Base-by-base conservation (phyloP, 1,284 basidiomycete species). In the Stygiomarasmius scandens region DNA sequence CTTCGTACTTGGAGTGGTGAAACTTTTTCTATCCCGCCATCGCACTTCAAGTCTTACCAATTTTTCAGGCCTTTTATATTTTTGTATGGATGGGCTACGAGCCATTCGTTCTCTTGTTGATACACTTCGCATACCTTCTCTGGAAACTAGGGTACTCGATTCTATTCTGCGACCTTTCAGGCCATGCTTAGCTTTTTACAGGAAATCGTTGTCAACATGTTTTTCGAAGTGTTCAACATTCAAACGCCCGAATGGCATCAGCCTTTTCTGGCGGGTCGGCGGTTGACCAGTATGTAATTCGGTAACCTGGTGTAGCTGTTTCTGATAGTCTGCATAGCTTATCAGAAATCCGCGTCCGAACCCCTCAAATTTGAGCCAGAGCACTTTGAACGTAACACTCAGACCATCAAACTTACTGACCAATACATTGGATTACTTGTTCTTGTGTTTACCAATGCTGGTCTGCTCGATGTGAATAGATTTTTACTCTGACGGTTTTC, bases 381-480 rank as follows among this genome's bases (percentile, higher is more conserved):
- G 60, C 54, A 74, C 60, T 59, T 69, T 14, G 85, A 85, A 56
- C 81, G 82, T 62, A 71, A 77, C 6, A 75, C 83, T 41, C 84
- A 88, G 62, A 80, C 83, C 9, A 74, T 95, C 41, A 96, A 92
- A 64, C 74, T 98, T 5, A 90, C 95, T 2, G 95, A 98, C 67
- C 96, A 99, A 67, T 99, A 95, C 69, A 85, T 96, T 46, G 90
- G 92, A 0, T 78, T 99, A n/a, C 77, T 99, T 2, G 81, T 98
- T 8, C 80, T 93, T 12, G 84, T 98, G 3, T 88, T 98, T 59
- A 86, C 90, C 14, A 90, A 96, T 63, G 89, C 92, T 1, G 96
- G 96, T 9, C 75, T 99, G 1, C 75, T 95, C 41, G 93, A 96
- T 70, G 94, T 95, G 23, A 5, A 9, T 61, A 63, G 84, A 6